These are phyloP conservation scores for Xylariales sp. DNA, from an alignment of 2,329 filamentous ascomycete species.

Conservation along the genomic window DNA sequence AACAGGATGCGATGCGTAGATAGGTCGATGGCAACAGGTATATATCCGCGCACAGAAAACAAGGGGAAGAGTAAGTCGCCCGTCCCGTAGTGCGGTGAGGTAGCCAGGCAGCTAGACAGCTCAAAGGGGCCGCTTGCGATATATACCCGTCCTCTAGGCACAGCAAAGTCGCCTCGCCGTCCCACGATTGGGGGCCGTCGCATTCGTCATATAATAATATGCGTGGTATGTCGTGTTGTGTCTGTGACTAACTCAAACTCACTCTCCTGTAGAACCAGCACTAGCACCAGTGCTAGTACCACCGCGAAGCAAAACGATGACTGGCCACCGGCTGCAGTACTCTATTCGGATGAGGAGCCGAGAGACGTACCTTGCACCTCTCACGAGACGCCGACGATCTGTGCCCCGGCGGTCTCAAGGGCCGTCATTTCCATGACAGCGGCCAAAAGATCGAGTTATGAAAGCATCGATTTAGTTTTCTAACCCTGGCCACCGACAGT, in stretches of 20 bases:
- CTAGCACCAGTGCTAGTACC: background rate
- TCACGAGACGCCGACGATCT: constrained; percentile 1
- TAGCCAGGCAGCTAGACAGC: background rate
- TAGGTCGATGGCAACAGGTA: background rate
- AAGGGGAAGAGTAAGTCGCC: background rate
- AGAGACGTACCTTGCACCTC: background rate
- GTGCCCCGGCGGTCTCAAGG: background rate
- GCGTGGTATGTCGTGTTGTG: background rate
- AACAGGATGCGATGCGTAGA: background rate
- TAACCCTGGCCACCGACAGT: background rate
- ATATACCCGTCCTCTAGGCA: background rate
- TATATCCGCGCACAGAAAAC: background rate
- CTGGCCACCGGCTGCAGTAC: background rate
- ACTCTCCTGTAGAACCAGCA: constrained; percentile 2
- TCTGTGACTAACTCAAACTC: constrained; percentile 2
- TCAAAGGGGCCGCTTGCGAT: background rate
- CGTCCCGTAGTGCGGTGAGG: too few species aligned
- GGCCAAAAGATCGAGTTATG: background rate
- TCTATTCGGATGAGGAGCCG: background rate
- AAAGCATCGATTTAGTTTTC: background rate
- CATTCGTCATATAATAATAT: constrained; percentile 4
- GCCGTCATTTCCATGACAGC: background rate
- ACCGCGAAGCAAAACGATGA: background rate
- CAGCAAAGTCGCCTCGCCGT: background rate
- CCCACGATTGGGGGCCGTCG: constrained; percentile 16